phyloP scores from a whole-genome alignment of 805 yeast genomes.

The Suhomyces kilbournensis region DNA sequence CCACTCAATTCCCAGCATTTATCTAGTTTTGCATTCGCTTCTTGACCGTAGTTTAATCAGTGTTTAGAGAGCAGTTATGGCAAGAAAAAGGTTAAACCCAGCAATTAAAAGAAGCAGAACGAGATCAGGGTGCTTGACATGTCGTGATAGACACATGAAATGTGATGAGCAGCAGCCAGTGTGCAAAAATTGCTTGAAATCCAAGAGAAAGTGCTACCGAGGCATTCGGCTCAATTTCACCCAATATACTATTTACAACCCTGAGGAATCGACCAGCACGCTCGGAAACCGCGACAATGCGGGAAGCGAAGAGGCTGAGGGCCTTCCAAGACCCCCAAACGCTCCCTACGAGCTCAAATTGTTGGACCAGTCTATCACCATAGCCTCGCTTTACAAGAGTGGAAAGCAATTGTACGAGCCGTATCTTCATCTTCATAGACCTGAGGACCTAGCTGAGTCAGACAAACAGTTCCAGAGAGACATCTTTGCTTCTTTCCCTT shows the following conservation, averaged over 20 bases:
- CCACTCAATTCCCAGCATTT: background rate
- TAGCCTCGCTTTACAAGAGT: conserved; percentile 37
- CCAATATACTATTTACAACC: conserved; percentile 38
- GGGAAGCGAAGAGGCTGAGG: background rate
- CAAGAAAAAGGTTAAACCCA: conserved; percentile 21
- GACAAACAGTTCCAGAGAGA: conserved; percentile 29
- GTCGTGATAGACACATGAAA: conserved; percentile 64
- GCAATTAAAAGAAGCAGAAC: conserved; percentile 35
- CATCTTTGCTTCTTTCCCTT: conserved; percentile 11
- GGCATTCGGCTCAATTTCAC: conserved; percentile 47
- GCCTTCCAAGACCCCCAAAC: background rate
- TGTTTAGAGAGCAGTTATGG: conserved; percentile 15
- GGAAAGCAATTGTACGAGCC: conserved; percentile 32
- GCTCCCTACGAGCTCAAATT: conserved; percentile 15
- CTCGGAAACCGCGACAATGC: conserved; percentile 4
- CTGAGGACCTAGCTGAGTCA: conserved; percentile 30
- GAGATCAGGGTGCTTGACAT: conserved; percentile 55
- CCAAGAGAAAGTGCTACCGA: conserved; percentile 46
- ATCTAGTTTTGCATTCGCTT: background rate
- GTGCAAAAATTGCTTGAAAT: conserved; percentile 54
- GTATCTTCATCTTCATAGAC: conserved; percentile 29
- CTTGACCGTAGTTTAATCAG: background rate
- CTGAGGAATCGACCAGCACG: conserved; percentile 14
- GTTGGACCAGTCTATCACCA: conserved; percentile 44
- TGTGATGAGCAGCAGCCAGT: conserved; percentile 65